Evolutionary conservation across 2,329 filamentous ascomycete genomes (phyloP), one percentile per base, ranked within the genome.

Genomic region (Rhinocladiella mackenziei): DNA sequence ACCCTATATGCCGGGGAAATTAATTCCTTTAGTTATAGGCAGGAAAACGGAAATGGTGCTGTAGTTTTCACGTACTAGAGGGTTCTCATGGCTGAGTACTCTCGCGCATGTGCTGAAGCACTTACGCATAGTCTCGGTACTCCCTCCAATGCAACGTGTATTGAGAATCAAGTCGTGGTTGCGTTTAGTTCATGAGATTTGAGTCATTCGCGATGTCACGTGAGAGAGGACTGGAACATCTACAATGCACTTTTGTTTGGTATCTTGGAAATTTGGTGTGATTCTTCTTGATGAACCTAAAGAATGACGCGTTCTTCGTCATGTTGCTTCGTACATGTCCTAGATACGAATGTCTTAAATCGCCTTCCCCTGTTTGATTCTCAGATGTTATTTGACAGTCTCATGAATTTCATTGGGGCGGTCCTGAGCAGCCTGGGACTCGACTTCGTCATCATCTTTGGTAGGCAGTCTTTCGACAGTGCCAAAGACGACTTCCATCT

Each of bases 11-110:
- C 4, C n/a, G 19, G 7, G 3, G n/a, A 6, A 5, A 33, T 5
- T 7, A 17, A 5, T 5, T 33, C 7, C 14, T 33, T 9, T 33
- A 13, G 30, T 22, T 35, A 4, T 9, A 20, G 17, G 3, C 17
- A 25, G 20, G 20, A 25, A 13, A 9, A 11, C 9, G 19, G 2
- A 15, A 10, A 31, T 32, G n/a, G 13, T n/a, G n/a, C n/a, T 26
- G 7, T 26, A n/a, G 23, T 7, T 26, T 14, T 17, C 26, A 50
- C 57, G 58, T 70, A 94, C 89, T 62, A 95, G 67, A 3, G 89
- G 89, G 56, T 95, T 96, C 56, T 95, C 89, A 81, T 96, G 89
- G 42, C 55, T 57, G 37, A 57, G 34, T 22, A 37, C 19, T 44
- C 54, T 43, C 36, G 50, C 44, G 35, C 51, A 56, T 32, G 55